Evolutionary conservation across 768 basidiomycete species (phyloP).

Genomic region (Leccinellum rugosiceps): DNA sequence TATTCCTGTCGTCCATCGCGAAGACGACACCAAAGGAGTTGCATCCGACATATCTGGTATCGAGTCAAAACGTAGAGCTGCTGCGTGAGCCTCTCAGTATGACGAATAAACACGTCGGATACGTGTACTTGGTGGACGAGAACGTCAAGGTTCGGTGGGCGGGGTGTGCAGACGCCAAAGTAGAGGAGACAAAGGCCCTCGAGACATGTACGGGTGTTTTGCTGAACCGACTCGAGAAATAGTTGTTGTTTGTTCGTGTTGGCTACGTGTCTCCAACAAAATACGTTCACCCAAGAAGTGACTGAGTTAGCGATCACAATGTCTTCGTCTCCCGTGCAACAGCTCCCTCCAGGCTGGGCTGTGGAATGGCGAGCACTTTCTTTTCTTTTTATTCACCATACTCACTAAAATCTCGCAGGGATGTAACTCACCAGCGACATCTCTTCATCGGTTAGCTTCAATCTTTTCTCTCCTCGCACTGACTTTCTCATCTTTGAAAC

Average conservation of each 20-base stretch:
- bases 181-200: slow-evolving; percentile 67
- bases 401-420: slow-evolving; percentile 48
- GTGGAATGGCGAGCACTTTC: slow-evolving; percentile 75
- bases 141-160: slow-evolving; percentile 88
- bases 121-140: slow-evolving; percentile 87
- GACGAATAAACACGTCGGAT: slow-evolving; percentile 87
- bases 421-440: slow-evolving; percentile 73
- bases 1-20: slow-evolving; percentile 78
- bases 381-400: neutral
- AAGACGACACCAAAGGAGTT: slow-evolving; percentile 57
- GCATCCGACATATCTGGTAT: slow-evolving; percentile 74
- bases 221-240: slow-evolving; percentile 51
- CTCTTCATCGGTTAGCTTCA: slow-evolving; percentile 78
- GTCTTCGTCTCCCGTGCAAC: slow-evolving; percentile 51
- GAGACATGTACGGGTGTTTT: slow-evolving; percentile 69
- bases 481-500: slow-evolving; percentile 9
- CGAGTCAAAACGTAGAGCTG: slow-evolving; percentile 83
- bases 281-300: neutral
- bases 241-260: slow-evolving; percentile 26
- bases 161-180: slow-evolving; percentile 79
- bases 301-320: slow-evolving; percentile 22
- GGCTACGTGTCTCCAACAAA: slow-evolving; percentile 25
- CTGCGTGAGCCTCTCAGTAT: slow-evolving; percentile 82
- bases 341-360: slow-evolving; percentile 88
- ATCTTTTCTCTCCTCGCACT: slow-evolving; percentile 4